Base-by-base conservation (phyloP, 352 stramenopile species). In the Pythium brassicae region DNA sequence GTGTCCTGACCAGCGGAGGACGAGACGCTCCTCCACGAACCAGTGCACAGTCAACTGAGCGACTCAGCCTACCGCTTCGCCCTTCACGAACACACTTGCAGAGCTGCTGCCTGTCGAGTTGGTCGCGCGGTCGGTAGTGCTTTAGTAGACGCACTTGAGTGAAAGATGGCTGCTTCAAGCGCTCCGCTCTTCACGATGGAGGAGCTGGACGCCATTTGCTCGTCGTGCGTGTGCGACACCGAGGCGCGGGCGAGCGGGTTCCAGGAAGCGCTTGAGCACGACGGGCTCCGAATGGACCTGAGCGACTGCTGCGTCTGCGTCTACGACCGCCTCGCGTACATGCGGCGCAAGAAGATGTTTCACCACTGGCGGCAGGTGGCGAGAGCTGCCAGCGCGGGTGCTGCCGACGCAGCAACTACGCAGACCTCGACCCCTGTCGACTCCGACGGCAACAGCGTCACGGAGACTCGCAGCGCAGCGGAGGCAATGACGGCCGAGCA, bases 321-420 rank as follows among this genome's bases (percentile, higher is more conserved):
- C 8, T 83, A 87, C 57, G 74, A 88, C 59, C 77, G 80, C 9
- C 62, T 88, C 47, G 85, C 72, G 35, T 87, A 88, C 58, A 80
- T 88, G 72, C 83, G 76, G 68, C 74, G 78, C 56, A 90, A 90
- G 68, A 87, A 88, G 63, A 85, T 70, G 2, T 90, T 90, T 56
- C 72, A 87, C 57, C 77, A 83, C 59, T 90, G 77, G 80, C 69
- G 74, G 19, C 71, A 87, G 53, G 62, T 64, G 3, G 70, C 80
- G 34, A 66, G 55, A 49, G 57, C 52, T 19, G 42, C 35, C 50
- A 54, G 26, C 2, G 60, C 35, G 47, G 59, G 23, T 49, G 56
- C 42, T 43, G 45, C 9, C 49, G 52, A 34, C 59, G 34, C 51
- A 49, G 63, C 22, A 19, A 22, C n/a, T 15, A 17, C 7, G 4